Percentiles rank a stretch among this genome's conserved stretches.
phyloP scores from a whole-genome alignment of 2,329 filamentous ascomycete genomes.

The Sporothrix curviconia region DNA sequence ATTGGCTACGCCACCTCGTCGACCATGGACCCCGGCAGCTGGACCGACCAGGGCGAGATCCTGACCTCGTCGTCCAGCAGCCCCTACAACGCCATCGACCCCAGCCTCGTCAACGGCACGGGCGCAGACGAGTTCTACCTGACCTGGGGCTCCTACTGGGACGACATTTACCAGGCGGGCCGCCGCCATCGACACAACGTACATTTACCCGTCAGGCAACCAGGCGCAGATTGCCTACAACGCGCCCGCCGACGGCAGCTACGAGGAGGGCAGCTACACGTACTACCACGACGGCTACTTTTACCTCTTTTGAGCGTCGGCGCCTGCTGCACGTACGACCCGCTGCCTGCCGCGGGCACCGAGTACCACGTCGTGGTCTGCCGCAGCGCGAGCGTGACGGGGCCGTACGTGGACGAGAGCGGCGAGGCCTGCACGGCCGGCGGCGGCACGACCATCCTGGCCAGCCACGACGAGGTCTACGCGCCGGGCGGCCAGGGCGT shows the following conservation, averaged over 20 bases:
- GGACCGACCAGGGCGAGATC: constrained; percentile 55
- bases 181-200: constrained; percentile 38
- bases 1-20: constrained; percentile 19
- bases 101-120: constrained; percentile 43
- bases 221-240: constrained; percentile 14
- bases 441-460: constrained; percentile 53
- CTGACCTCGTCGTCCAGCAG: constrained; percentile 33
- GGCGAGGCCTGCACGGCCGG: constrained; percentile 47
- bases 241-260: constrained; percentile 17
- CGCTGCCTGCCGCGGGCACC: constrained; percentile 17
- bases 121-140: constrained; percentile 36
- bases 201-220: constrained; percentile 9
- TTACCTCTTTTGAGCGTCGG: constrained; percentile 61
- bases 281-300: constrained; percentile 51
- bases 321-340: constrained; percentile 18
- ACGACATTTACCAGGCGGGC: constrained; percentile 49
- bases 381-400: constrained; percentile 44
- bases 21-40: constrained; percentile 46
- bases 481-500: constrained; percentile 59
- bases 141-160: constrained; percentile 51
- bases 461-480: constrained; percentile 51
- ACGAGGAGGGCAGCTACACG: constrained; percentile 52
- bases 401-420: constrained; percentile 50
- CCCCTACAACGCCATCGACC: constrained; percentile 56
- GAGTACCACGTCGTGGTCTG: constrained; percentile 64